Evolutionary conservation across 2,329 filamentous ascomycete genomes (phyloP).

Genomic region (Didymella segeticola): DNA sequence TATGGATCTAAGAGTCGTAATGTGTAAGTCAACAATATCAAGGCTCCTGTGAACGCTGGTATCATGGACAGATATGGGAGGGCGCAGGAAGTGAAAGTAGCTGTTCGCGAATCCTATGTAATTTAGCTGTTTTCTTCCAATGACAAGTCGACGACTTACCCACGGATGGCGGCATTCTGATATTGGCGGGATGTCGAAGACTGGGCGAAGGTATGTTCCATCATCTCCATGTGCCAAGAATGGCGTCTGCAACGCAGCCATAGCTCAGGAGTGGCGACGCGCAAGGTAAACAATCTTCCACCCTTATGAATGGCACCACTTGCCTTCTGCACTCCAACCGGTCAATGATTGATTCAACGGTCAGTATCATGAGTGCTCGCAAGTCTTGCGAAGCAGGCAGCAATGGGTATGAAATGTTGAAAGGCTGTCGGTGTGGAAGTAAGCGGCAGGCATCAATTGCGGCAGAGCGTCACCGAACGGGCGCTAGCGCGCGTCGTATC

Average conservation of each 20-base stretch:
- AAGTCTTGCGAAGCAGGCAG: slow-evolving; percentile 8
- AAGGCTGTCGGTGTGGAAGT: slow-evolving; percentile 13
- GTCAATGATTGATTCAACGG: slow-evolving; percentile 16
- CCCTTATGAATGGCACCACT: slow-evolving; percentile 26
- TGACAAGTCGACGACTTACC: slow-evolving; percentile 20
- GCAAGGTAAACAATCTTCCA: slow-evolving; percentile 3
- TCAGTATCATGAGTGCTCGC: slow-evolving; percentile 22
- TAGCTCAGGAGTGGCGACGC: slow-evolving; percentile 11
- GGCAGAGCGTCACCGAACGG: slow-evolving; percentile 4
- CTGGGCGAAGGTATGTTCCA: not conserved
- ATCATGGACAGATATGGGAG: slow-evolving; percentile 48
- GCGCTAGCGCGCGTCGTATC: slow-evolving; percentile 7
- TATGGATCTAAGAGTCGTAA: slow-evolving; percentile 41
- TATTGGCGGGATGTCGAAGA: slow-evolving; percentile 25
- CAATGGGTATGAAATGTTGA: slow-evolving; percentile 1
- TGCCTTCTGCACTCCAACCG: slow-evolving; percentile 32
- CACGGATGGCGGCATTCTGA: slow-evolving; percentile 38
- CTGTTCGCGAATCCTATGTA: slow-evolving; percentile 43
- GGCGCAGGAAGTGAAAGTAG: slow-evolving; percentile 52
- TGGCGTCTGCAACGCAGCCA: slow-evolving; percentile 37
- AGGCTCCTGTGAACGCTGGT: slow-evolving; percentile 46
- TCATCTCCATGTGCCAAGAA: slow-evolving; percentile 17
- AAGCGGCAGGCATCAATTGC: slow-evolving; percentile 8
- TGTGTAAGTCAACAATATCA: slow-evolving; percentile 48
- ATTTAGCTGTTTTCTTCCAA: slow-evolving; percentile 11